Evolutionary conservation across 2,329 filamentous ascomycete genomes (phyloP).

Genomic region (Fusarium cyanostomum): DNA sequence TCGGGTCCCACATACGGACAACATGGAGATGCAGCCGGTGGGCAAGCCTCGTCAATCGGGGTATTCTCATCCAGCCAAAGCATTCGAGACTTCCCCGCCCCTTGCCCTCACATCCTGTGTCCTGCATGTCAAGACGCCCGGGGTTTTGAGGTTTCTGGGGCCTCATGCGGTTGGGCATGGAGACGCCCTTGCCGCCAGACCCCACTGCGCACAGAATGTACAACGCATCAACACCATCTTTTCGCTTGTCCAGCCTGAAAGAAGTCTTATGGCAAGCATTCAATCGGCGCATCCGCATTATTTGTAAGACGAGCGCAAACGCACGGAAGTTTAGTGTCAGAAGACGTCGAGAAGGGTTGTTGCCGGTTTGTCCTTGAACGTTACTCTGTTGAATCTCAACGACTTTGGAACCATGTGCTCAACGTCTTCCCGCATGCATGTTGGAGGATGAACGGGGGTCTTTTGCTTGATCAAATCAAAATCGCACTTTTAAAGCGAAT

Average conservation of each 20-base stretch:
- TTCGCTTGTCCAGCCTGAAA: conserved; percentile 25
- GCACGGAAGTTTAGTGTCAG: background rate
- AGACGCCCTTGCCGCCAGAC: conserved; percentile 56
- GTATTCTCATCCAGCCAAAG: conserved; percentile 30
- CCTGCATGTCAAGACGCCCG: conserved; percentile 32
- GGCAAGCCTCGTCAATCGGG: conserved; percentile 35
- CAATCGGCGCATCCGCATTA: background rate
- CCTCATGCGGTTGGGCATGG: conserved; percentile 59
- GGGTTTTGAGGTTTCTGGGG: conserved; percentile 31
- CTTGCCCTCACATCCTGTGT: conserved; percentile 24
- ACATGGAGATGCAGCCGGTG: conserved; percentile 28
- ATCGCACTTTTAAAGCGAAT: background rate
- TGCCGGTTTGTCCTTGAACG: background rate
- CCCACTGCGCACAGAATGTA: conserved; percentile 53
- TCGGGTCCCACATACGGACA: background rate
- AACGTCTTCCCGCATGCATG: conserved; percentile 2
- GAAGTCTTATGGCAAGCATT: conserved; percentile 4
- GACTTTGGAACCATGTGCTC: background rate
- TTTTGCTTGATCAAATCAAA: background rate
- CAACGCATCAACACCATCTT: conserved; percentile 56
- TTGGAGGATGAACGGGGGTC: background rate
- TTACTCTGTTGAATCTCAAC: background rate
- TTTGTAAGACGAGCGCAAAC: background rate
- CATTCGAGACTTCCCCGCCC: conserved; percentile 17
- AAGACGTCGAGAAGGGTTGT: background rate